Conservation (phyloP, 176 grass and related monocot genomes). For the Zizania latifolia region DNA sequence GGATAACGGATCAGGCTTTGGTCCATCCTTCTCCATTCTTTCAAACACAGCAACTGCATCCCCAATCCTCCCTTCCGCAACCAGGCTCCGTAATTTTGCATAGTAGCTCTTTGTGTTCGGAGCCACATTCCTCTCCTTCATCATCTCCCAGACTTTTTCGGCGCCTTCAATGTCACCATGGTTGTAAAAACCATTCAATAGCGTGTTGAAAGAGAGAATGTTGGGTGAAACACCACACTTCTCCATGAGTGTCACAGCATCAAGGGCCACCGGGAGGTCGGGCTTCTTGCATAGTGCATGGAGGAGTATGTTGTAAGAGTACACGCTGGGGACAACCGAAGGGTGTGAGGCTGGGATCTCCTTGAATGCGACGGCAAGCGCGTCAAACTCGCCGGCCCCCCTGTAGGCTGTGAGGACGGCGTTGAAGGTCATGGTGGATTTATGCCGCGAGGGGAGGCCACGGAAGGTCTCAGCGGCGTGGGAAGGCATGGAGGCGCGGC, state of each 20-base stretch:
- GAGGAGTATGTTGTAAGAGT: slow-evolving; percentile 66
- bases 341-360: slow-evolving; percentile 37
- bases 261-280: slow-evolving; percentile 43
- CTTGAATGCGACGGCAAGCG: slow-evolving; percentile 25
- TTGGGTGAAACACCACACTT: slow-evolving; percentile 25
- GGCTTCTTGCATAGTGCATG: slow-evolving; percentile 21
- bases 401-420: slow-evolving; percentile 31
- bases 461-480: slow-evolving; percentile 35
- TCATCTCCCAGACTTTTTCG: slow-evolving; percentile 46
- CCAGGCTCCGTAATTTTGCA: slow-evolving; percentile 47
- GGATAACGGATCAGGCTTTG: slow-evolving; percentile 44
- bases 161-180: slow-evolving; percentile 10
- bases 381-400: background rate
- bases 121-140: slow-evolving; percentile 47
- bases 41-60: slow-evolving; percentile 42
- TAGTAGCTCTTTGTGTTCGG: slow-evolving; percentile 43
- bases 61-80: slow-evolving; percentile 17
- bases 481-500: slow-evolving; percentile 46
- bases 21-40: slow-evolving; percentile 38
- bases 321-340: slow-evolving; percentile 20
- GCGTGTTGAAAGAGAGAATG: slow-evolving; percentile 37
- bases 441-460: slow-evolving; percentile 29
- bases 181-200: slow-evolving; percentile 45
- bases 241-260: slow-evolving; percentile 45
- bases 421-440: slow-evolving; percentile 34